Evolutionary conservation across 2,329 filamentous ascomycete species (phyloP), one percentile per base, ranked within the genome.

Genomic region (Aspergillus fructus): DNA sequence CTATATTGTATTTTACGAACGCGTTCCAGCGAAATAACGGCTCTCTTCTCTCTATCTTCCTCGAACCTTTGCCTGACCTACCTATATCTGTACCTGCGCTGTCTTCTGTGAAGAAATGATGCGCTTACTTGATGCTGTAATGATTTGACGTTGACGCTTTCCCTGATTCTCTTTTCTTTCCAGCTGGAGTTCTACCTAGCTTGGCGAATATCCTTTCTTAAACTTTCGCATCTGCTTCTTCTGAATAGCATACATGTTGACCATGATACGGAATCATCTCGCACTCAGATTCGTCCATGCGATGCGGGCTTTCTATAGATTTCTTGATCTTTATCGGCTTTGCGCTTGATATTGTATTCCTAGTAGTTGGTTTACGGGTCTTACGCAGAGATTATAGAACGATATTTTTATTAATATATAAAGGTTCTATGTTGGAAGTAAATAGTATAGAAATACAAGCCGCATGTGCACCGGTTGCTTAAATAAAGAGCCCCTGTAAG

Each of bases 1-100:
- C 30, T 88, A 88, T 70, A 82, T 88, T 69, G 80, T 88, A 59
- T 88, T 88, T 72, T 88, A 85, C 69, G 82, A 84, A 73, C 72
- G 79, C 59, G 76, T 75, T 52, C 70, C 75, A 55, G 75, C 73
- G 56, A 76, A 75, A 66, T 77, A 67, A 70, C 60, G 30, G 13
- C 15, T 0, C 17, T 17, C 58, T 45, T 39, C 53, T 40, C 40
- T 47, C 42, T 58, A 55, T 42, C 17, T 53, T 40, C 24, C 52
- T 63, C 47, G 5, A 27, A 17, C 40, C 19, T 43, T 43, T 49
- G 45, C 24, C 11, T 15, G 11, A 30, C 21, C 34, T 30, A 41
- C 21, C 12, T 23, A 23, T 43, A 12, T 43, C 9, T 51, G 19
- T 43, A 12, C 34, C 9, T 51, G 19, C 40, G 40, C 9, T 48